A percentile compares a stretch with the other conserved stretches of the same genome.
These are phyloP conservation scores for Kodamaea nitidulidarum DNA, from an alignment of 805 yeast genomes.

Conservation along the genomic window DNA sequence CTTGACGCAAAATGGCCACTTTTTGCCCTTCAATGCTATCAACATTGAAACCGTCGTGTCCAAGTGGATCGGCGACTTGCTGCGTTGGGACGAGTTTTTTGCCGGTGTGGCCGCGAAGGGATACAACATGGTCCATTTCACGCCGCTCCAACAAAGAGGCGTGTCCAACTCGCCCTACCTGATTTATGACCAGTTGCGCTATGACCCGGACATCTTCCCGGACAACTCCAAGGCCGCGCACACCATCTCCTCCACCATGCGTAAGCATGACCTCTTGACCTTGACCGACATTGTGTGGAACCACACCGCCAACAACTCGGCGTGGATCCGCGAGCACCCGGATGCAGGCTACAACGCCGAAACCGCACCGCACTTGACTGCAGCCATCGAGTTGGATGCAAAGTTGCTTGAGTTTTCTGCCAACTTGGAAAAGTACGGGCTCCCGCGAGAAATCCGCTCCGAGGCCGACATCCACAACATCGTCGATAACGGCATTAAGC, in stretches of 20 bases:
- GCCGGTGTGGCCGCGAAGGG: conserved; percentile 63
- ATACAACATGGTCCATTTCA: conserved; percentile 93
- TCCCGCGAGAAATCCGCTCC: conserved; percentile 52
- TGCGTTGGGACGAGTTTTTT: conserved; percentile 67
- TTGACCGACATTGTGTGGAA: conserved; percentile 92
- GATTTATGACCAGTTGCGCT: conserved; percentile 76
- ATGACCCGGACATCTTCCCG: conserved; percentile 64
- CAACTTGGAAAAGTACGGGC: conserved; percentile 52
- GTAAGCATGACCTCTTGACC: conserved; percentile 56
- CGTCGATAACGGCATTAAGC: conserved; percentile 59
- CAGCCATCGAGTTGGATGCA: conserved; percentile 83
- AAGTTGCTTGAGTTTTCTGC: conserved; percentile 63
- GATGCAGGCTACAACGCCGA: conserved; percentile 82
- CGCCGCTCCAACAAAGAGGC: conserved; percentile 89
- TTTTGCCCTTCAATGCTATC: conserved; percentile 70
- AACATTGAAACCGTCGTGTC: conserved; percentile 83
- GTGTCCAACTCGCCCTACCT: conserved; percentile 91
- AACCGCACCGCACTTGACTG: conserved; percentile 83
- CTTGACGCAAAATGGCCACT: conserved; percentile 47
- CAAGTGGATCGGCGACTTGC: conserved; percentile 79
- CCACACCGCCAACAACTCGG: conserved; percentile 89
- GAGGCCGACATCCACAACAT: conserved; percentile 55
- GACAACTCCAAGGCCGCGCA: conserved; percentile 48
- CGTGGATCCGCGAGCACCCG: conserved; percentile 82
- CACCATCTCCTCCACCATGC: conserved; percentile 48